Conservation (phyloP, 2,329 filamentous ascomycete genomes). For the Hymenoscyphus scutula region DNA sequence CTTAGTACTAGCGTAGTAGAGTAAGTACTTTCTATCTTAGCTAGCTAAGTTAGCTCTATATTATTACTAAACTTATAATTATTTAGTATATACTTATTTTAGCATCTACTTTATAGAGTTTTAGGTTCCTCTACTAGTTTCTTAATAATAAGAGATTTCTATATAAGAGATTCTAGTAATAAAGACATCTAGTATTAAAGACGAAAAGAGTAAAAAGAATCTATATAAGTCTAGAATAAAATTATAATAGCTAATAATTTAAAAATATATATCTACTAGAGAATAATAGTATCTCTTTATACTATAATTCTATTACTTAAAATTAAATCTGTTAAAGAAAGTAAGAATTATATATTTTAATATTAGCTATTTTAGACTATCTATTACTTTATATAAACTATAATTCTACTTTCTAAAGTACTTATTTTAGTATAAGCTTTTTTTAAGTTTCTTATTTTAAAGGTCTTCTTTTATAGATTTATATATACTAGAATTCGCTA, state of each 20-base stretch:
- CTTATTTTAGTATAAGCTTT: no score
- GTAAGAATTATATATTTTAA: background rate
- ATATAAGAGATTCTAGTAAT: no score
- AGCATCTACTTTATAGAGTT: no score
- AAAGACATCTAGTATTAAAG: background rate
- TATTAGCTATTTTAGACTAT: background rate
- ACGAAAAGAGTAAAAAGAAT: background rate
- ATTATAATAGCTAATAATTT: background rate
- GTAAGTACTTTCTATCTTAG: no score
- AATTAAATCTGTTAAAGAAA: conserved; percentile 8
- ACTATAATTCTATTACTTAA: background rate
- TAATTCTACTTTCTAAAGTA: no score
- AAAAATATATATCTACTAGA: background rate
- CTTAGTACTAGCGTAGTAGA: no score
- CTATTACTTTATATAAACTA: background rate
- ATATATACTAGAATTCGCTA: background rate
- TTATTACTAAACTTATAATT: no score
- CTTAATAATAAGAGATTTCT: no score
- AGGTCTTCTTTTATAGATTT: background rate
- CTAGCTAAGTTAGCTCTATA: no score
- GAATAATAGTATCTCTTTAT: background rate
- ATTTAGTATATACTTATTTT: no score
- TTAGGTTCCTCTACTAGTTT: no score
- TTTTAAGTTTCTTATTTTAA: background rate
- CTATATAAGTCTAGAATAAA: background rate